Evolutionary conservation across 495 filamentous ascomycete species (phyloP).

Genomic region (Penicillium goetzii): DNA sequence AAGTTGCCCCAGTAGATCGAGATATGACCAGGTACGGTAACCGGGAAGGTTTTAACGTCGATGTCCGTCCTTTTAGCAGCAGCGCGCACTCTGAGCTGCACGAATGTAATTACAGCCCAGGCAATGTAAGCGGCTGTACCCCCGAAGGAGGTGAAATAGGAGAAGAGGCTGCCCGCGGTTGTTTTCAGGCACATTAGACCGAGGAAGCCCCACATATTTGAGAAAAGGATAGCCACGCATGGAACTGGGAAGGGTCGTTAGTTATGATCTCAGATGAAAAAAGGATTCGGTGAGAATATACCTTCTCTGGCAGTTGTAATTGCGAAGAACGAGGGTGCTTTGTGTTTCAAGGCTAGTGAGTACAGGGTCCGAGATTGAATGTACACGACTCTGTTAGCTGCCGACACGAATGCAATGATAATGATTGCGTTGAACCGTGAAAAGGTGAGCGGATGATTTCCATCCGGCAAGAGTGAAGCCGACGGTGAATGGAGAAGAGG

Average conservation of each 20-base stretch:
- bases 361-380: neutral
- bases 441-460: neutral
- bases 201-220: slow-evolving; percentile 14
- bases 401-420: neutral
- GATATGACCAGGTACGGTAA: slow-evolving; percentile 10
- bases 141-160: slow-evolving; percentile 12
- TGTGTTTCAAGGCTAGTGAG: neutral
- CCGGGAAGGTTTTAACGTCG: slow-evolving; percentile 3
- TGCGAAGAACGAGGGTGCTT: neutral
- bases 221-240: slow-evolving; percentile 9
- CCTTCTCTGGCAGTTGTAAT: neutral
- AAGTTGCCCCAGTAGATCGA: slow-evolving; percentile 10
- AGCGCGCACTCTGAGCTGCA: slow-evolving; percentile 5
- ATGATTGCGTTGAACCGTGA: neutral
- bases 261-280: neutral
- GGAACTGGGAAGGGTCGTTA: neutral
- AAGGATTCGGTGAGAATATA: neutral
- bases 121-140: slow-evolving; percentile 11
- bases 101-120: slow-evolving; percentile 10
- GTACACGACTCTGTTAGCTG: neutral
- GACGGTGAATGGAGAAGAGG: neutral
- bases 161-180: slow-evolving; percentile 8
- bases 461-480: neutral
- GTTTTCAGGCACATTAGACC: slow-evolving; percentile 10
- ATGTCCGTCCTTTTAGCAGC: slow-evolving; percentile 6